Evolutionary conservation across 495 filamentous ascomycete genomes (phyloP), one percentile per base, ranked within the genome.

Genomic region (Trichoderma gamsii): DNA sequence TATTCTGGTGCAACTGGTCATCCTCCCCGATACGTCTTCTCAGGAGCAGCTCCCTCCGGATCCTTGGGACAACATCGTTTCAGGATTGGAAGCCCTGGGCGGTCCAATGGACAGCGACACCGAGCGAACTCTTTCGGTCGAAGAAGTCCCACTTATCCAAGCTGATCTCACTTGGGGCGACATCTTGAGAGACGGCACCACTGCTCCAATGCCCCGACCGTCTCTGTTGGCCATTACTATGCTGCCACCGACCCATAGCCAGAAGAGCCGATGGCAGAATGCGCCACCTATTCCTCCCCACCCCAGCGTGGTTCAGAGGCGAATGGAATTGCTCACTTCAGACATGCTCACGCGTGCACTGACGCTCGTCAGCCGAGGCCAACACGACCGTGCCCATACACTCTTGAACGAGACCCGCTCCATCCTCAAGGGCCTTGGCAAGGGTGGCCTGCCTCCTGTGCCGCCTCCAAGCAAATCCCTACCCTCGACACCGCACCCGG

Each of bases 171-270:
- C 85, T 27, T 99, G 93, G 80, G 92, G 95, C 23, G 96, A 99
- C 75, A 90, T 99, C 68, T 87, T 98, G 3, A 88, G 95, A 21
- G 95, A 98, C 69, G 93, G 94, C 51, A 89, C 92, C 51, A 82
- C 95, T 29, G 90, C 91, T 59, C 95, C 98, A 73, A 86, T 92
- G 18, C 90, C 93, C 9, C 87, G 95, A 29, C 93, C 93, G 4
- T 96, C 93, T 7, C 86, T 99, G 1, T 83, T 99, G n/a, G 92
- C 95, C 41, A 99, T 99, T 71, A 98, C 95, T 23, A 97, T 99
- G 90, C 84, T 99, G n/a, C 95, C 95, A 4, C 84, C 91, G 1
- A 80, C 83, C 29, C 80, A 85, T 7, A 76, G 81, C 72, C 92
- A 88, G 75, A 86, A 87, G 76, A 81, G 82, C 69, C 68, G 77